These are phyloP conservation scores for Cyberlindnera amylophila DNA, from an alignment of 805 yeast species.

Conservation along the genomic window DNA sequence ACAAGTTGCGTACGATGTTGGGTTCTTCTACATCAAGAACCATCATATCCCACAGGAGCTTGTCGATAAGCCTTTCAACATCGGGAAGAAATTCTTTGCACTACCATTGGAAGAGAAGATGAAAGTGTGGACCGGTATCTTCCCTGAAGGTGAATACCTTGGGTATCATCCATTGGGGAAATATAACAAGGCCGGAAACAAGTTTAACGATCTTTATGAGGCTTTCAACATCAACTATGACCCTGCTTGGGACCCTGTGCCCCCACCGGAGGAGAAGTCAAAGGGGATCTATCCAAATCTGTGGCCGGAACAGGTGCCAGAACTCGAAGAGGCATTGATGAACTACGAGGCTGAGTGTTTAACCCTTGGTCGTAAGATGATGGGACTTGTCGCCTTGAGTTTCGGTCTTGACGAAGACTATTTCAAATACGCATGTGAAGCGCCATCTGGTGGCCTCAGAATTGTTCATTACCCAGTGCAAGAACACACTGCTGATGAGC, in stretches of 20 bases:
- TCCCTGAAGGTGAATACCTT: slow-evolving; percentile 22
- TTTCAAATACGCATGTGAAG: slow-evolving; percentile 24
- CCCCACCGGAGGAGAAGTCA: slow-evolving; percentile 19
- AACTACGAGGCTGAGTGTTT: slow-evolving; percentile 24
- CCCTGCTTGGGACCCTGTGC: slow-evolving; percentile 18
- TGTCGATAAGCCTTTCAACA: slow-evolving; percentile 21
- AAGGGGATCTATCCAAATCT: slow-evolving; percentile 26
- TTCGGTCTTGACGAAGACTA: slow-evolving; percentile 28
- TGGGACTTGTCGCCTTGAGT: slow-evolving; percentile 29
- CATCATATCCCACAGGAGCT: slow-evolving; percentile 27
- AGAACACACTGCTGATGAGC: slow-evolving; percentile 26
- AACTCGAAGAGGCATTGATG: slow-evolving; percentile 22
- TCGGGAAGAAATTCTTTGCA: slow-evolving; percentile 28
- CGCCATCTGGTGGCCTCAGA: slow-evolving; percentile 30
- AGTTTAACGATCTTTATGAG: slow-evolving; percentile 30
- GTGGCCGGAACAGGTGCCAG: slow-evolving; percentile 29
- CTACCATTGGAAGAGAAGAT: slow-evolving; percentile 26
- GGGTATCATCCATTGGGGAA: slow-evolving; percentile 26
- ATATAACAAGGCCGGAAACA: slow-evolving; percentile 20
- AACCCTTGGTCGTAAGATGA: slow-evolving; percentile 24
- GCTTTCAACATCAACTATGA: slow-evolving; percentile 32
- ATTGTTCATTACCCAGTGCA: slow-evolving; percentile 34
- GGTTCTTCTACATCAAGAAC: slow-evolving; percentile 31
- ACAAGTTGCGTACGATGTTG: slow-evolving; percentile 26
- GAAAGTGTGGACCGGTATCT: slow-evolving; percentile 25